These are phyloP conservation scores for Syzygium aromaticum DNA, from an alignment of 345 rosid genomes.

Conservation along the genomic window DNA sequence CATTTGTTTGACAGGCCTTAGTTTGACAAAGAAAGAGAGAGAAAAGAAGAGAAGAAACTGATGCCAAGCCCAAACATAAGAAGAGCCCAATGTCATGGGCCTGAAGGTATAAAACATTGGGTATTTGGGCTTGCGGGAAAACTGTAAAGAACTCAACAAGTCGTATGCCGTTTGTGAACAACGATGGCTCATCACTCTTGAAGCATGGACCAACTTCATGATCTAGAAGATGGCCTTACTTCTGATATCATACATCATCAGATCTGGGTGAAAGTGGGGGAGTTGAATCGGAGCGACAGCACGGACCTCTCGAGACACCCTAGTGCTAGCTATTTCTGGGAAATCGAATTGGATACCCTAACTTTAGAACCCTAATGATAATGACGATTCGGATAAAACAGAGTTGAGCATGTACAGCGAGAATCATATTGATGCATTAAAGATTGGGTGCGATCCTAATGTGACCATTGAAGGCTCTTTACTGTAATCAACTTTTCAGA, in stretches of 20 bases:
- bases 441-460: not conserved
- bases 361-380: not conserved
- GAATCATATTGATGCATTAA: not conserved
- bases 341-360: not conserved
- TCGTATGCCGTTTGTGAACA: not conserved
- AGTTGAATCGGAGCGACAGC: not conserved
- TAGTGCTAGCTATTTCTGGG: not conserved
- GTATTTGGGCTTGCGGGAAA: not conserved
- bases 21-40: not conserved
- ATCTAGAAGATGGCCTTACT: not conserved
- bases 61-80: not conserved
- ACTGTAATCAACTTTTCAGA: not conserved
- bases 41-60: not conserved
- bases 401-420: not conserved
- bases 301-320: not conserved
- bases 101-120: not conserved
- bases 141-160: not conserved
- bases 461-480: not conserved
- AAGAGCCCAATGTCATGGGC: not conserved
- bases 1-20: too few species aligned
- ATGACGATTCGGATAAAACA: not conserved
- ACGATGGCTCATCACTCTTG: not conserved
- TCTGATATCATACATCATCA: not conserved
- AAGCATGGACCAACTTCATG: not conserved
- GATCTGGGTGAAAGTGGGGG: not conserved